Evolutionary conservation across 2,329 filamentous ascomycete genomes (phyloP), one percentile per base, ranked within the genome.

Genomic region (Epichloe typhina): DNA sequence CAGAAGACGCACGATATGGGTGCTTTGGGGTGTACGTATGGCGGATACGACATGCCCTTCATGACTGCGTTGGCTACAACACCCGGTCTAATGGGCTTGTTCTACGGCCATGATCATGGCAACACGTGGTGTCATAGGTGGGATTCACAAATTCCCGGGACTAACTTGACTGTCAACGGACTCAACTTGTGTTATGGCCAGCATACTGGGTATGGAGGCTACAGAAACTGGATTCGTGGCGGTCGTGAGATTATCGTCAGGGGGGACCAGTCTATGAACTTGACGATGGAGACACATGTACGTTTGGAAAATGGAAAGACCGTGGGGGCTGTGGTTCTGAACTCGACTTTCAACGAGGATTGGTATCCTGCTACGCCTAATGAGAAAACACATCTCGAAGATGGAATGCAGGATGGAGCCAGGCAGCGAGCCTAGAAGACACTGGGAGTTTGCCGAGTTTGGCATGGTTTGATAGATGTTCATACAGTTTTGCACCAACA

Each of bases 131-230:
- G 76, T 56, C 72, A 67, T 49, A 70, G 67, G 53, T 77, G 72
- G 73, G 62, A 72, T 11, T 60, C 67, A 2, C 55, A 60, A 1
- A 62, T 68, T 0, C 57, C 59, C 2, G 64, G 60, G 1, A 64
- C 68, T 57, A 54, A 57, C 0, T 55, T 68, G 3, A 46, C 53
- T 0, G 74, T 71, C 0, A 72, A 69, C 50, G 72, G 71, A 2
- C 58, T 71, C 19, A 67, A 71, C 45, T 54, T 77, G 8, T 76
- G 74, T 55, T 85, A 82, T 57, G 80, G 80, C 5, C 78, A 84
- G 55, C 82, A 83, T 55, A 75, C 79, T 0, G 83, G 84, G 0
- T 86, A 86, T 50, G 83, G 83, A 0, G 83, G 84, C 0, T 86
- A 87, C 56, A 79, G 82, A 0, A 69, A 71, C 41, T 84, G 77